These are phyloP conservation scores for Boletus hoseneyae DNA, from an alignment of 1,284 basidiomycete species.

Conservation along the genomic window DNA sequence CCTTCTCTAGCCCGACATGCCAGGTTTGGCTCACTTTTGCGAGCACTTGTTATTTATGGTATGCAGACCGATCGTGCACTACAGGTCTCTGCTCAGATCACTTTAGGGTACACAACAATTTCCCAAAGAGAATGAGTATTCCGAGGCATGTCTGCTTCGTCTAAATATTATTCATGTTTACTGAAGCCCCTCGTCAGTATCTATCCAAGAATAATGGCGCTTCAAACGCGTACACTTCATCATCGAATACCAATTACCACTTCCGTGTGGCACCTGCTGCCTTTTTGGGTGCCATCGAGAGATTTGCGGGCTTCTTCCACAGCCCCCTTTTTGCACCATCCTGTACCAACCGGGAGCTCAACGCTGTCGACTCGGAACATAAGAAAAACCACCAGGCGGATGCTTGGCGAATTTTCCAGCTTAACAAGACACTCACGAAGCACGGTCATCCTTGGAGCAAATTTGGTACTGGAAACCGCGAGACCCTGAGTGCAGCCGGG, in stretches of 20 bases:
- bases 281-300: slow-evolving; percentile 80
- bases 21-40: slow-evolving; percentile 89
- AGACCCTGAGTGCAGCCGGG: slow-evolving; percentile 76
- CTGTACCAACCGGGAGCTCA: slow-evolving; percentile 92
- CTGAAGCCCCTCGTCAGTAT: slow-evolving; percentile 47
- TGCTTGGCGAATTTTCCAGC: slow-evolving; percentile 94
- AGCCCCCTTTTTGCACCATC: slow-evolving; percentile 88
- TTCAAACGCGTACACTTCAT: slow-evolving; percentile 94
- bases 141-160: slow-evolving; percentile 49
- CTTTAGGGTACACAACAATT: slow-evolving; percentile 75
- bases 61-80: slow-evolving; percentile 20
- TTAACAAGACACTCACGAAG: slow-evolving; percentile 87
- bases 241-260: slow-evolving; percentile 92
- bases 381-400: slow-evolving; percentile 98
- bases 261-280: slow-evolving; percentile 91
- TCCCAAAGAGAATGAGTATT: slow-evolving; percentile 92
- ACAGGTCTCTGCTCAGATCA: slow-evolving; percentile 9
- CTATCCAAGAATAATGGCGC: slow-evolving; percentile 88
- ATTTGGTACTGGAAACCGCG: slow-evolving; percentile 91
- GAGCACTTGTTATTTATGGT: slow-evolving; percentile 98
- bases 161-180: neutral
- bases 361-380: slow-evolving; percentile 97
- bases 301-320: slow-evolving; percentile 94
- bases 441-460: slow-evolving; percentile 87
- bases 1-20: slow-evolving; percentile 67